Conservation (phyloP, 2,329 filamentous ascomycete genomes). For the Xylogone sp. region DNA sequence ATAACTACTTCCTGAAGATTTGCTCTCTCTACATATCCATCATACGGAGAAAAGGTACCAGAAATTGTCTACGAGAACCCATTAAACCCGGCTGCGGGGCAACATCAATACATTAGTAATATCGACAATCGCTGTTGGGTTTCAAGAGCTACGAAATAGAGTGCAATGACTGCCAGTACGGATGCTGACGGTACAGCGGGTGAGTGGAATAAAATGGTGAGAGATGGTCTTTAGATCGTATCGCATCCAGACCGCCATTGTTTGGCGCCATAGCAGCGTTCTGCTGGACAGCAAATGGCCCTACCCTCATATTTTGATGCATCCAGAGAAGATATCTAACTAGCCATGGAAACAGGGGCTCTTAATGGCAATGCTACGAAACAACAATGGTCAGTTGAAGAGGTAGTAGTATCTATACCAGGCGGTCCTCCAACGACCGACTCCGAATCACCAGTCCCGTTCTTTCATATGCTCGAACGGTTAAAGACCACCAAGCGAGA, state of each 20-base stretch:
- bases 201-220: background rate
- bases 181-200: background rate
- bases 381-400: slow-evolving; percentile 52
- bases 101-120: too few relatives aligned
- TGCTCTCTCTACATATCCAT: too few relatives aligned
- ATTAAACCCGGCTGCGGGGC: too few relatives aligned
- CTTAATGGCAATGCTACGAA: background rate
- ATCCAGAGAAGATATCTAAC: background rate
- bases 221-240: too few relatives aligned
- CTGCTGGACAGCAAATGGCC: too few relatives aligned
- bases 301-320: too few relatives aligned
- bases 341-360: background rate
- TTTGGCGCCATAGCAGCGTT: too few relatives aligned
- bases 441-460: slow-evolving; percentile 73
- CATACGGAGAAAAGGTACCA: too few relatives aligned
- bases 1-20: too few relatives aligned
- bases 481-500: slow-evolving; percentile 96
- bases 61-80: too few relatives aligned
- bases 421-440: slow-evolving; percentile 54
- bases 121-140: too few relatives aligned
- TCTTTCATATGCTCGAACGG: slow-evolving; percentile 91
- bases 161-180: background rate
- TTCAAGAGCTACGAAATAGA: background rate
- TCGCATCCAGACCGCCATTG: too few relatives aligned
- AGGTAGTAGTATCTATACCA: slow-evolving; percentile 63